These are phyloP conservation scores for Botrytis paeoniae DNA, from an alignment of 2,329 filamentous ascomycete genomes.

Conservation along the genomic window DNA sequence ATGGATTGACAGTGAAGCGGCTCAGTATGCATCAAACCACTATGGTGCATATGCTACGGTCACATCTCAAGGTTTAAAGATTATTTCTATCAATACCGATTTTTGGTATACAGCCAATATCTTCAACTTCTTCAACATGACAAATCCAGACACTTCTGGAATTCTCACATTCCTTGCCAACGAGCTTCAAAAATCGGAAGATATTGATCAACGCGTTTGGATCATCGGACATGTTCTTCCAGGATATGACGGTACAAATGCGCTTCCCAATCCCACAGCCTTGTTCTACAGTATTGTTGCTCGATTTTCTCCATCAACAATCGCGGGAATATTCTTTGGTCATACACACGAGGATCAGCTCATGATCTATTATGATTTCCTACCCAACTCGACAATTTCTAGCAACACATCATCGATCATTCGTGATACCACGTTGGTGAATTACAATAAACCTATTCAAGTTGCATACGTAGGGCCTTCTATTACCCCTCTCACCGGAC, in stretches of 20 bases:
- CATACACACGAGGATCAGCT: constrained; percentile 40
- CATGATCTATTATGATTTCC: constrained; percentile 36
- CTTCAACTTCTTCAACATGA: constrained; percentile 33
- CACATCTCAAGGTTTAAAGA: constrained; percentile 25
- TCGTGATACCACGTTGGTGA: constrained; percentile 30
- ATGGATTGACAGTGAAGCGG: constrained; percentile 31
- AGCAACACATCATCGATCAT: constrained; percentile 7
- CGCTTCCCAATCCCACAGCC: constrained; percentile 31
- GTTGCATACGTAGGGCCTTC: constrained; percentile 34
- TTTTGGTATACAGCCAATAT: constrained; percentile 35
- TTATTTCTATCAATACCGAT: constrained; percentile 35
- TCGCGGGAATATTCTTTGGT: constrained; percentile 38
- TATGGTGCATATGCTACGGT: constrained; percentile 25
- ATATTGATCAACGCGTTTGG: constrained; percentile 31
- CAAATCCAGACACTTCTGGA: constrained; percentile 31
- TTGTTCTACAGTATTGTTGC: constrained; percentile 34
- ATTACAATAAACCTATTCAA: constrained; percentile 30
- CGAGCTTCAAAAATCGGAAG: constrained; percentile 32
- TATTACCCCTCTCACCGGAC: constrained; percentile 34
- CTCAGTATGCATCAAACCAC: constrained; percentile 31
- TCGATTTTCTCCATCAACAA: constrained; percentile 33
- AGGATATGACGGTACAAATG: constrained; percentile 30
- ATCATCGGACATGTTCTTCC: constrained; percentile 33
- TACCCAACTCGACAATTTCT: constrained; percentile 12
- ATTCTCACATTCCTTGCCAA: constrained; percentile 30